Percentiles rank a stretch among this genome's conserved stretches.
Evolutionary conservation across 2,329 filamentous ascomycete genomes (phyloP).

Genomic region (Colletotrichum sp.): DNA sequence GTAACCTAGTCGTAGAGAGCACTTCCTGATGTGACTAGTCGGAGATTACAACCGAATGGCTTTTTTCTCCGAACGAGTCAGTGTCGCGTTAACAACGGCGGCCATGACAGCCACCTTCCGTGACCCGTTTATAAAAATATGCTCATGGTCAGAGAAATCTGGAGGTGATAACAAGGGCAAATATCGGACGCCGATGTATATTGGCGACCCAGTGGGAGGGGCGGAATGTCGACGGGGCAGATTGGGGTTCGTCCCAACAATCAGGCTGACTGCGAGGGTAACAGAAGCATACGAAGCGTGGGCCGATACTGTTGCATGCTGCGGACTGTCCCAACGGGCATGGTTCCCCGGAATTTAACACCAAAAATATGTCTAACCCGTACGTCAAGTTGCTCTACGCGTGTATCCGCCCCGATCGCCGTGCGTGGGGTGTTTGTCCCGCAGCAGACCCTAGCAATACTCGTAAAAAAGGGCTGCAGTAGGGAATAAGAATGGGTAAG

Average conservation of each 20-base stretch:
- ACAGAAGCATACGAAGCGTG: neutral
- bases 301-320: neutral
- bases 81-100: neutral
- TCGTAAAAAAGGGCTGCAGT: neutral
- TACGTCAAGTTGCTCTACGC: neutral
- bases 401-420: neutral
- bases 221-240: neutral
- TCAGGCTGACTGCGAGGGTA: neutral
- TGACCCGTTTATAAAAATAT: fast-evolving
- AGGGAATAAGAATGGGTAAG: neutral
- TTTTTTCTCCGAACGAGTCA: neutral
- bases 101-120: neutral
- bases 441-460: neutral
- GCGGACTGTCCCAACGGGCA: neutral
- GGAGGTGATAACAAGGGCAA: neutral
- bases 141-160: neutral
- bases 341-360: neutral
- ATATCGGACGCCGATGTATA: neutral
- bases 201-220: neutral
- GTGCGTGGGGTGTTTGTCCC: neutral
- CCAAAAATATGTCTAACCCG: neutral
- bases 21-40: no score
- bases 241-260: neutral
- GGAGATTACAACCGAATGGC: neutral
- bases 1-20: no score